Evolutionary conservation across 495 filamentous ascomycete species (phyloP), one percentile per base, ranked within the genome.

Genomic region (Eremomyces bilateralis): DNA sequence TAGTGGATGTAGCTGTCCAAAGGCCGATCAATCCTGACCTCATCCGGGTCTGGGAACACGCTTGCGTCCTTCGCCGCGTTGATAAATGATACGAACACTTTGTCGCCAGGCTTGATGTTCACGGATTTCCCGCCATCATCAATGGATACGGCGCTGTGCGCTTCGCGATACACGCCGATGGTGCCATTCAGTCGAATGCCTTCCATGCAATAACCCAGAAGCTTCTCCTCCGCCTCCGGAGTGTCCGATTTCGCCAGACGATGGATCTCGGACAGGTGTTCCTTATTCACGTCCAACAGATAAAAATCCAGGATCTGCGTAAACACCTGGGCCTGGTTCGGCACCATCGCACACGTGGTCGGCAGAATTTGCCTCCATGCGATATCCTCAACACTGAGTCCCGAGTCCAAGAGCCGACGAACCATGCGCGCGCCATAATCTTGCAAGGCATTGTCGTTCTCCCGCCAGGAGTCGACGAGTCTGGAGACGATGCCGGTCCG

Each of bases 221-320:
- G 32, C 5, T 21, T 20, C 13, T 47, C 37, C 35, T 44, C 40
- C n/a, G 46, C 35, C 32, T 48, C 44, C 8, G 41, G 37, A 3
- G 40, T 44, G 27, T 44, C 30, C 11, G 35, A 25, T 20, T 35
- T 39, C 45, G 67, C 65, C 17, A 73, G 55, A 5, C 52, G 53
- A 47, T 69, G 59, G 44, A 83, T 63, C 20, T 67, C 65, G 1
- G 65, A 56, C 4, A 73, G 50, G 42, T 80, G 60, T 17, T 53
- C 32, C 25, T 61, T 56, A 38, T 69, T 68, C 11, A 63, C 57
- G 20, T 54, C 51, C 0, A 62, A 64, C 19, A 82, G 58, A 57
- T 80, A 90, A 59, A 71, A 84, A 47, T 90, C 80, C 8, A 85
- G 62, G 8, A 79, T 63, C 53, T 80, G 74, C 5, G 77, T 71